Percentiles rank a stretch among this genome's conserved stretches.
Conservation (phyloP, 306 rosid species). For the Pueraria montana region DNA sequence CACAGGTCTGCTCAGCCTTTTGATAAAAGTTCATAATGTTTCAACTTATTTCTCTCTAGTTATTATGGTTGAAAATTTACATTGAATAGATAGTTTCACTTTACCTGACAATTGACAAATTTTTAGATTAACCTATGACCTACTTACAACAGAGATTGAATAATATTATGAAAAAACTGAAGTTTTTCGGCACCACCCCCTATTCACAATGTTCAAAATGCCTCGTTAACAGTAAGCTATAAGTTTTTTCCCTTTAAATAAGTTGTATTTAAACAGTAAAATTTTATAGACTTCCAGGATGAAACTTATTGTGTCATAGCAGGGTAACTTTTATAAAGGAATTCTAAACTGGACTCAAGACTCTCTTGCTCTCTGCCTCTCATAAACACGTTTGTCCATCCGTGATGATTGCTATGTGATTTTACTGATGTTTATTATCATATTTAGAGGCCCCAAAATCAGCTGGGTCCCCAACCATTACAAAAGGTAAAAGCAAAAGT, state of each 20-base stretch:
- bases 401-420: slow-evolving; percentile 16
- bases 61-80: neutral
- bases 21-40: neutral
- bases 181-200: neutral
- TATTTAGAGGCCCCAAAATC: neutral
- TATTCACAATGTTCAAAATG: too few relatives aligned
- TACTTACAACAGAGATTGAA: neutral
- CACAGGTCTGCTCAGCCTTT: neutral
- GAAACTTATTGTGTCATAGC: neutral
- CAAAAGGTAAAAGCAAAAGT: slow-evolving; percentile 22
- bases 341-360: neutral
- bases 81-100: neutral
- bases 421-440: slow-evolving; percentile 28
- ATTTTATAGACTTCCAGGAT: neutral
- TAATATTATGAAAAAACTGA: neutral
- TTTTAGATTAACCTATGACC: neutral
- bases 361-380: neutral
- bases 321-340: neutral
- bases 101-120: neutral
- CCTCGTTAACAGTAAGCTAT: too few relatives aligned
- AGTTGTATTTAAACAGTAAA: neutral
- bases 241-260: too few relatives aligned
- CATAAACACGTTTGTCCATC: slow-evolving; percentile 21
- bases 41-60: neutral
- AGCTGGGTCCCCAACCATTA: slow-evolving; percentile 8